Evolutionary conservation across 768 basidiomycete genomes (phyloP), one percentile per base, ranked within the genome.

Genomic region (Rhizopogon rudus): DNA sequence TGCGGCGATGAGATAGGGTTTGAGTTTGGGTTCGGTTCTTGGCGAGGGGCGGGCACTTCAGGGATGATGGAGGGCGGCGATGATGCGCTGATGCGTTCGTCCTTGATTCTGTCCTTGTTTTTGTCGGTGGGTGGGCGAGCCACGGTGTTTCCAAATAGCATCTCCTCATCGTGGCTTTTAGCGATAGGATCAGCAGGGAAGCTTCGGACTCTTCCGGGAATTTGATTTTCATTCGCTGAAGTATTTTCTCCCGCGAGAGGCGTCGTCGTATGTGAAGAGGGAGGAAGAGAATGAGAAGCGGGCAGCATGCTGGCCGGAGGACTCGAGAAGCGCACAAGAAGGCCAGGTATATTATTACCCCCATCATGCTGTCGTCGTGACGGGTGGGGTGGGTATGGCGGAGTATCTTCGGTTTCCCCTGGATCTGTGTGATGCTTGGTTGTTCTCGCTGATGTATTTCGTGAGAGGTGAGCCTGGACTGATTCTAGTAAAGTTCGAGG

Each of bases 391-490:
- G 20, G 20, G 14, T 22, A 9, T 35, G 33, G 13, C 1, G n/a
- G 20, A 28, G 44, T 43, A 6, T 40, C 51, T 29, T 43, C 46
- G 14, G 48, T 22, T 33, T 43, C 39, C 41, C 44, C 54, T 8
- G 14, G 22, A 5, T 16, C 35, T 16, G 33, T 5, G 13, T 14
- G 46, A 35, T 22, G 33, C 14, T 25, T 37, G 8, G 9, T 16
- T 54, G 10, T 16, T 52, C 57, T 57, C 17, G 42, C 49, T 16
- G 31, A 25, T 41, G 43, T 33, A 6, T 62, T 54, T 6, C 50
- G 54, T 10, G 60, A 58, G 48, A 83, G 75, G 63, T 82, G 73
- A 1, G 77, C 76, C 40, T 76, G 77, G 3, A 83, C 73, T 13
- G 79, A 75, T 52, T 80, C 75, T 42, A 71, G 67, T 35, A 82